phyloP scores from a whole-genome alignment of 2,329 filamentous ascomycete species.

The Grosmannia clavigera region DNA sequence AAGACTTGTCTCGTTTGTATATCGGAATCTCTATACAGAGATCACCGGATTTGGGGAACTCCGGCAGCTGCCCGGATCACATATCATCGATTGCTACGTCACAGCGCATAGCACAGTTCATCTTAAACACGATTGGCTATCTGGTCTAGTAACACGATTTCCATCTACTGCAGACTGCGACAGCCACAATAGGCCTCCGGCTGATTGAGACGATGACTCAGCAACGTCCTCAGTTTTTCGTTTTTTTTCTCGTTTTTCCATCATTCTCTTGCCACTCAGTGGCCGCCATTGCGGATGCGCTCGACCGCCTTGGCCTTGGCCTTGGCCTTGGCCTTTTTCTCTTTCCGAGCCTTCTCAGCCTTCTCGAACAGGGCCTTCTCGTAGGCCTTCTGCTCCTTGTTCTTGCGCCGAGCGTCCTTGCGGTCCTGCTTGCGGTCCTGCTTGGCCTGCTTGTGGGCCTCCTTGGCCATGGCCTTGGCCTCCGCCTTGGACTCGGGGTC shows the following conservation, averaged over 20 bases:
- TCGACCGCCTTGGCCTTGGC: background rate
- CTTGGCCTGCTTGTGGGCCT: background rate
- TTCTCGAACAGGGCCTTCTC: background rate
- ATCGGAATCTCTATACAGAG: no score
- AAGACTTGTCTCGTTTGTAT: background rate
- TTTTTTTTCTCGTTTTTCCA: no score
- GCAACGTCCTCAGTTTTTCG: no score
- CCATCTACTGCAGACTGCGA: no score
- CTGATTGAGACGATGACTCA: no score
- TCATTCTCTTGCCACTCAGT: no score
- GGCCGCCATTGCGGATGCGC: background rate
- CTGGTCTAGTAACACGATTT: background rate
- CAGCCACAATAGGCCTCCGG: background rate
- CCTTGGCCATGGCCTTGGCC: background rate
- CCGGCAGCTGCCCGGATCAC: background rate
- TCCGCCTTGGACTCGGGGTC: background rate
- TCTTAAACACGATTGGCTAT: background rate
- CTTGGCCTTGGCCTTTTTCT: background rate
- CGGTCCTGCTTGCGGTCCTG: background rate
- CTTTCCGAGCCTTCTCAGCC: background rate
- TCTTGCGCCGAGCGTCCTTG: background rate
- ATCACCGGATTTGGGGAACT: background rate
- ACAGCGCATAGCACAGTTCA: background rate
- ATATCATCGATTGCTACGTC: background rate
- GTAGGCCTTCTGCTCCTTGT: background rate